phyloP scores from a whole-genome alignment of 768 basidiomycete species.

The Rhodotorula diobovata region DNA sequence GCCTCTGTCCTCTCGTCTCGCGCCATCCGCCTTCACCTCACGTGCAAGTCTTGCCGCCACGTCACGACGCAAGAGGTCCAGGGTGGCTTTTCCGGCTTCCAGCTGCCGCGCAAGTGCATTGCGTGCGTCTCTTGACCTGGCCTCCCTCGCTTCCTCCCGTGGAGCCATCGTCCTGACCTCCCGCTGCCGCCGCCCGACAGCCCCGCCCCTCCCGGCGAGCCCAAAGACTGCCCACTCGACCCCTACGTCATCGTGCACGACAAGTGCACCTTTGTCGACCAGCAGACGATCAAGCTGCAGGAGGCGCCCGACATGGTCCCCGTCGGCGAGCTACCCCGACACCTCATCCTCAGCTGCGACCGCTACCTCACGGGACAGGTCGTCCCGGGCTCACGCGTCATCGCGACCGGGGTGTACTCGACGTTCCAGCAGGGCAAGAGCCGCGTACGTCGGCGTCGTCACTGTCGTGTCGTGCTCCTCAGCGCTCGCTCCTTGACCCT shows the following conservation, averaged over 20 bases:
- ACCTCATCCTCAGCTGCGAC: constrained; percentile 88
- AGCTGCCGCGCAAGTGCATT: constrained; percentile 81
- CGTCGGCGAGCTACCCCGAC: constrained; percentile 92
- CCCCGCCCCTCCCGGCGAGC: constrained; percentile 68
- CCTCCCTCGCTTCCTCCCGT: background rate
- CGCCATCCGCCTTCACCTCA: constrained; percentile 83
- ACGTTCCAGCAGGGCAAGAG: constrained; percentile 87
- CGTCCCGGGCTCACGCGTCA: constrained; percentile 89
- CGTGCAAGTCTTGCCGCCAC: constrained; percentile 83
- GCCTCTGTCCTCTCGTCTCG: constrained; percentile 89
- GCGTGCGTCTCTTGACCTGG: constrained; percentile 51
- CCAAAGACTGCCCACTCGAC: constrained; percentile 91
- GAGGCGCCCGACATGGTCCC: constrained; percentile 99
- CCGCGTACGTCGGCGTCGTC: constrained; percentile 51
- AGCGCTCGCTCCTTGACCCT: too few species aligned
- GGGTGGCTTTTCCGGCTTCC: constrained; percentile 44
- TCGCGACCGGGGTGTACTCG: constrained; percentile 94
- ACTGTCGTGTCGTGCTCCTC: background rate
- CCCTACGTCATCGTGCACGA: constrained; percentile 94
- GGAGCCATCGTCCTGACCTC: too few species aligned
- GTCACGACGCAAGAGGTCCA: constrained; percentile 63
- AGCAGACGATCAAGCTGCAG: constrained; percentile 92
- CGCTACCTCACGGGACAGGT: constrained; percentile 86
- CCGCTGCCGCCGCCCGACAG: constrained; percentile 22
- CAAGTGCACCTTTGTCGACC: constrained; percentile 88